Evolutionary conservation across 441 rosid species (phyloP).

Genomic region (Geranium incanum): DNA sequence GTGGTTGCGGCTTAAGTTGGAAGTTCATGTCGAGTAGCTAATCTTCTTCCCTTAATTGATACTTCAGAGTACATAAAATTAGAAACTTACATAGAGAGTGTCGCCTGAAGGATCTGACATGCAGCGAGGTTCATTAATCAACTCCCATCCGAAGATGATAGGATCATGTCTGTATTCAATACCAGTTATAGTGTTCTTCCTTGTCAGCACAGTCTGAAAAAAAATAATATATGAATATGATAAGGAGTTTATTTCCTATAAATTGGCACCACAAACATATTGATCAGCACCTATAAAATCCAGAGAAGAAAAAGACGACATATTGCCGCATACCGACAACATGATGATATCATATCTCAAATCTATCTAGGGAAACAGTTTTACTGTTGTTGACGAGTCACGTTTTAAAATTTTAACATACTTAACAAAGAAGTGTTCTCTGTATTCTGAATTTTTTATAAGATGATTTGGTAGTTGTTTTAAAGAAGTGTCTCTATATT

Average conservation of each 20-base stretch:
- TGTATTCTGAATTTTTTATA: background rate
- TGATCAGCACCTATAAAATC: background rate
- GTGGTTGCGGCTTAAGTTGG: background rate
- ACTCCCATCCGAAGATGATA: constrained; percentile 90
- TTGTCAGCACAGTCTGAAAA: constrained; percentile 58
- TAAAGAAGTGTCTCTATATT: background rate
- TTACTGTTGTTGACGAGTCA: too few species aligned
- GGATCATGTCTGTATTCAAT: constrained; percentile 83
- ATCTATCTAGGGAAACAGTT: too few species aligned
- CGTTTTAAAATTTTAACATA: too few species aligned
- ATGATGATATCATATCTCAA: too few species aligned
- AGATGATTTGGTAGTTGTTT: background rate
- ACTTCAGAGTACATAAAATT: background rate
- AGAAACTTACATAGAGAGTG: constrained; percentile 68
- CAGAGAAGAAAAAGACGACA: background rate
- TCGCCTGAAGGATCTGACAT: constrained; percentile 80
- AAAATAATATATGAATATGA: background rate
- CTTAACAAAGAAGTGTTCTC: background rate
- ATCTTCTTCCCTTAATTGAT: background rate
- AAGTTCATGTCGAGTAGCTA: background rate
- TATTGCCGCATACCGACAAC: too few species aligned
- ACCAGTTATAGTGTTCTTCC: constrained; percentile 82
- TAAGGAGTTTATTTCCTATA: background rate
- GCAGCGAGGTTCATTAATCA: constrained; percentile 95
- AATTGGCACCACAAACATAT: too few species aligned